Evolutionary conservation across 2,329 filamentous ascomycete genomes (phyloP), one percentile per base, ranked within the genome.

Genomic region (Apiospora saccharicola): DNA sequence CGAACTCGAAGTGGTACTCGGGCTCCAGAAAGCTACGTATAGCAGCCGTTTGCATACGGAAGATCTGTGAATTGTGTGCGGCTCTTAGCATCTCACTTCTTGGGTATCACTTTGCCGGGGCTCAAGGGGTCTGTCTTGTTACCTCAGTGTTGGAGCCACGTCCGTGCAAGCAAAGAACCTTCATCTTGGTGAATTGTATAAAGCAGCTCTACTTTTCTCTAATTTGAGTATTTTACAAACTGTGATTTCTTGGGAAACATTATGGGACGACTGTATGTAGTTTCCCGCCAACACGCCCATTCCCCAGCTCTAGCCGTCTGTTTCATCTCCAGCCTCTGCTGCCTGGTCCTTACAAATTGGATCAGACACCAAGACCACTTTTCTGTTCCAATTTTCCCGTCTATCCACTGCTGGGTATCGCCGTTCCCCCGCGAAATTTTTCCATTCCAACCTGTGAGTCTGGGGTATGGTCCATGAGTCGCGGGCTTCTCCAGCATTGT

Each of bases 1-100:
- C 68, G n/a, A 70, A 70, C 30, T 70, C 68, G 46, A 70, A 70
- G 19, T 70, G 26, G 47, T 70, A 70, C 24, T 70, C 68, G n/a
- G 68, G 68, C 12, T 70, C 68, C 8, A 70, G 34, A 53, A 70
- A 70, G 47, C 68, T 70, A 19, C 68, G 68, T 26, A 70, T 70
- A 34, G 68, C 68, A n/a, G 68, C 68, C 19, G 68, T 70, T 7
- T 70, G 68, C 68, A 70, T 70, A 3, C 68, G 68, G 22, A 70
- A 70, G 1, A 70, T 70, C 68, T 70, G 34, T 26, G 7, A 13
- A 30, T n/a, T n/a, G n/a, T n/a, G 43, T 10, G 3, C 26, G 67
- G 37, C 12, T 19, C 19, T 68, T 46, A 46, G 64, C 24, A n/a
- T 43, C 22, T 16, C 43, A n/a, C 30, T 19, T 3, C 30, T 37